Conservation (phyloP, 768 basidiomycete genomes). For the Mycena venus region DNA sequence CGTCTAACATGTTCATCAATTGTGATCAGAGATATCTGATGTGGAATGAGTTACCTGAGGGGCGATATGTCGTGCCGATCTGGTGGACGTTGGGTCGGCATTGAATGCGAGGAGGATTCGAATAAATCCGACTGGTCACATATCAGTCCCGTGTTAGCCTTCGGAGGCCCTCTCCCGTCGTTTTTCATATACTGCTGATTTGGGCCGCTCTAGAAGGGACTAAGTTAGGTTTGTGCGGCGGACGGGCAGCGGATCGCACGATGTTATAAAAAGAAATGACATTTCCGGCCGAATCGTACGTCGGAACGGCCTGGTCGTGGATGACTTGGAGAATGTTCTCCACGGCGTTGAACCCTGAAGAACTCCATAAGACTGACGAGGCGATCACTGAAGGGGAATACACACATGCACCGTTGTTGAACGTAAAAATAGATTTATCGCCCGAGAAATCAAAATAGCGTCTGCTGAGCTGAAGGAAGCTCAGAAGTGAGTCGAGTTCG, state of each 20-base stretch:
- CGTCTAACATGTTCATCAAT: conserved; percentile 11
- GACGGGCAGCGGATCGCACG: neutral
- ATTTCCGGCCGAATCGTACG: conserved; percentile 20
- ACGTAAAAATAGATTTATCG: conserved; percentile 61
- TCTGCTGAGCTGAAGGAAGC: conserved; percentile 67
- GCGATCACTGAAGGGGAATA: conserved; percentile 2
- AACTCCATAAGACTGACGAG: too few relatives aligned
- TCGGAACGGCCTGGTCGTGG: conserved; percentile 24
- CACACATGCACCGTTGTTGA: conserved; percentile 54
- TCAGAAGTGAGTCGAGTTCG: conserved; percentile 66
- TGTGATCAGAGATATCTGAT: too few relatives aligned
- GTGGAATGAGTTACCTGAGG: conserved; percentile 1
- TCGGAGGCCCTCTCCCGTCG: conserved; percentile 29
- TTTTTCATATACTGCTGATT: conserved; percentile 37
- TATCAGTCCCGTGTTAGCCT: conserved; percentile 27
- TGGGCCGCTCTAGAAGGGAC: conserved; percentile 23
- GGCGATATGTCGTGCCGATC: conserved; percentile 33
- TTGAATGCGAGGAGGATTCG: too few relatives aligned
- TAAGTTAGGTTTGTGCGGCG: too few relatives aligned
- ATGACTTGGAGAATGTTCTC: conserved; percentile 28
- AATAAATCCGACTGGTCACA: too few relatives aligned
- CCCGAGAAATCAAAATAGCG: conserved; percentile 63
- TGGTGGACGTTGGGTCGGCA: too few relatives aligned
- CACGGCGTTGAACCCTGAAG: conserved; percentile 34
- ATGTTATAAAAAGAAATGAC: conserved; percentile 33